These are phyloP conservation scores for Leccinum subspadiceum DNA, from an alignment of 1,284 basidiomycete genomes.

Conservation along the genomic window DNA sequence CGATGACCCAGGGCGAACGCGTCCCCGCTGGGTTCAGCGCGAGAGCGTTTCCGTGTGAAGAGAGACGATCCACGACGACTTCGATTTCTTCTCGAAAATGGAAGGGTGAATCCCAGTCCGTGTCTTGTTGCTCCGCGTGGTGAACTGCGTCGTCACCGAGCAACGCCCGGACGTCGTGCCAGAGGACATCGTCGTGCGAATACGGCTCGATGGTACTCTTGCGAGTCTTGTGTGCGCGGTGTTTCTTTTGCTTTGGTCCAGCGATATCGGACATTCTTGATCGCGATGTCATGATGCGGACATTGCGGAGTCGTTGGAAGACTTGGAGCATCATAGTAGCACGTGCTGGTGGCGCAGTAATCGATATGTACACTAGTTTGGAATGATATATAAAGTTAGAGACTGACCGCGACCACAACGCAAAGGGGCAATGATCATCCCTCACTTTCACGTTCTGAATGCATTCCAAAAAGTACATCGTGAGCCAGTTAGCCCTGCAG, in stretches of 20 bases:
- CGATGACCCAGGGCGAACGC: conserved; percentile 69
- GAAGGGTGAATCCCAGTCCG: conserved; percentile 61
- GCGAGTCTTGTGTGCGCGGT: conserved; percentile 15
- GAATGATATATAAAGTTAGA: conserved; percentile 2
- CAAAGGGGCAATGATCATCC: conserved; percentile 9
- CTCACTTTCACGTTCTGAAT: conserved; percentile 6
- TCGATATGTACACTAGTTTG: background rate
- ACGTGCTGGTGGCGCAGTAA: background rate
- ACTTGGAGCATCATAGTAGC: background rate
- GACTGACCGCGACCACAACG: background rate
- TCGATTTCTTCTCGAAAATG: conserved; percentile 61
- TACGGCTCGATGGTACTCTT: conserved; percentile 5
- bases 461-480: conserved; percentile 10
- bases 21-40: conserved; percentile 47
- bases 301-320: background rate
- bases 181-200: conserved; percentile 66
- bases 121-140: conserved; percentile 45
- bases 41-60: conserved; percentile 71
- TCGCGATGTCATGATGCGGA: conserved; percentile 10
- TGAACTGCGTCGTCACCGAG: conserved; percentile 64
- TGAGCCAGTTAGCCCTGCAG: conserved; percentile 40
- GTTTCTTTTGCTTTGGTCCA: conserved; percentile 17
- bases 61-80: conserved; percentile 60
- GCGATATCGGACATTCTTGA: background rate
- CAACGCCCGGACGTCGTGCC: conserved; percentile 66